Evolutionary conservation across 148 eudicot genomes (phyloP).

Genomic region (Rhododendron henanense): DNA sequence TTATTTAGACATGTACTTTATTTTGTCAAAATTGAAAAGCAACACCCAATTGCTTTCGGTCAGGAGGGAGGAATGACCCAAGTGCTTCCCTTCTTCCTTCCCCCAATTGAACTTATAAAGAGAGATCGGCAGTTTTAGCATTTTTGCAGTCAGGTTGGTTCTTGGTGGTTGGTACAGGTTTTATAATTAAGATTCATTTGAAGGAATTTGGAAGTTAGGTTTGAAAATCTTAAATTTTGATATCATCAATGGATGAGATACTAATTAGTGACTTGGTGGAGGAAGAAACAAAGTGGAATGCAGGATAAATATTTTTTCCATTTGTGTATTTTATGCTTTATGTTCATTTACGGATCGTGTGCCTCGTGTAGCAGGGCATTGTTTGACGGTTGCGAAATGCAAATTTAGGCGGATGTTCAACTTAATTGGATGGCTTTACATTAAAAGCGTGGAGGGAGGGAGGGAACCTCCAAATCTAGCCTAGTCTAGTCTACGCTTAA

Average conservation of each 20-base stretch:
- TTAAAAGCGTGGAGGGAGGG: not conserved
- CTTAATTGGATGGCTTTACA: not conserved
- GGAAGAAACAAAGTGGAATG: not conserved
- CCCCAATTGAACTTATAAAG: not conserved
- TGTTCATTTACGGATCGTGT: not conserved
- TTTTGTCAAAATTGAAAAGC: no score
- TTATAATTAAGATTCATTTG: not conserved
- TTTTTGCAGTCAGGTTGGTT: not conserved
- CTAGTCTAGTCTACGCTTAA: not conserved
- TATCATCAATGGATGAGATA: not conserved
- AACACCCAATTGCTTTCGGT: not conserved
- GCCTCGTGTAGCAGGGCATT: not conserved
- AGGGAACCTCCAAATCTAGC: not conserved
- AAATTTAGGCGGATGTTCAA: not conserved
- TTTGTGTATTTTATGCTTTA: no score
- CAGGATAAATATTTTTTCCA: not conserved
- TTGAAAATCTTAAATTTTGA: not conserved
- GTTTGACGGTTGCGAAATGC: not conserved
- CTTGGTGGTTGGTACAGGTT: not conserved
- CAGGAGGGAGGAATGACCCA: not conserved
- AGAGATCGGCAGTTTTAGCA: not conserved
- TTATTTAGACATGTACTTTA: not conserved
- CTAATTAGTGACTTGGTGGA: not conserved
- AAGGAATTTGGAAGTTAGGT: not conserved
- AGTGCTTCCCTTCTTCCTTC: not conserved